Conservation (phyloP, 73 alveolate genomes). For the Symbiodinium pilosum region DNA sequence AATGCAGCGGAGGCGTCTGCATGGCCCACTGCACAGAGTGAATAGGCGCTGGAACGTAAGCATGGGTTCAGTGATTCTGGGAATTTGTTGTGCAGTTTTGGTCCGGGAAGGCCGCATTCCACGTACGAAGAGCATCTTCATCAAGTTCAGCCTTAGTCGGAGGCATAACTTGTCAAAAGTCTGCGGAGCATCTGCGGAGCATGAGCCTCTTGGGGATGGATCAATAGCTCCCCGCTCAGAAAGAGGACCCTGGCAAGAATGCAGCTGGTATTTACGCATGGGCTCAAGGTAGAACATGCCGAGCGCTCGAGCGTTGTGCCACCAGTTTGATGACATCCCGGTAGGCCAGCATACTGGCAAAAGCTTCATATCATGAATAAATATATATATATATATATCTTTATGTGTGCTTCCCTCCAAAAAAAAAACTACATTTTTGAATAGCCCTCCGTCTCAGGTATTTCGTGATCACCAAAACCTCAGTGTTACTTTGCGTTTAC, state of each 20-base stretch:
- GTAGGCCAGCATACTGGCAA: slow-evolving; percentile 65
- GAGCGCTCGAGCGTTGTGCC: slow-evolving; percentile 69
- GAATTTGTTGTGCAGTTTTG: not conserved
- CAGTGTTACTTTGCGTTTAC: no score
- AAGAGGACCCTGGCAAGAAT: slow-evolving; percentile 51
- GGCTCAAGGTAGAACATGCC: not conserved
- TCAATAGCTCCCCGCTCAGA: slow-evolving; percentile 28
- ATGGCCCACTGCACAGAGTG: not conserved
- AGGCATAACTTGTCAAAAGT: not conserved
- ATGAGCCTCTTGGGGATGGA: slow-evolving; percentile 25
- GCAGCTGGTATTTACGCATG: not conserved
- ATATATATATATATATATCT: no score
- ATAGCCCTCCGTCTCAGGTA: no score
- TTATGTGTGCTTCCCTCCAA: no score
- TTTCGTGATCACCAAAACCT: no score
- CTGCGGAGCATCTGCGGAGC: not conserved
- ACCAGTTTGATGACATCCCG: slow-evolving; percentile 74
- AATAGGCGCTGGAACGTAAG: not conserved
- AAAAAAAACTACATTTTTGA: no score
- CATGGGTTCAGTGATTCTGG: not conserved
- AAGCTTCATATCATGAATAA: not conserved
- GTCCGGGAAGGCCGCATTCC: slow-evolving; percentile 64
- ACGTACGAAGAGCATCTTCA: slow-evolving; percentile 38
- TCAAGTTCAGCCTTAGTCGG: slow-evolving; percentile 28
- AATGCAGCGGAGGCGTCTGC: not conserved